Evolutionary conservation across 1,284 basidiomycete genomes (phyloP), one percentile per base, ranked within the genome.

Genomic region (Earliella scabrosa): DNA sequence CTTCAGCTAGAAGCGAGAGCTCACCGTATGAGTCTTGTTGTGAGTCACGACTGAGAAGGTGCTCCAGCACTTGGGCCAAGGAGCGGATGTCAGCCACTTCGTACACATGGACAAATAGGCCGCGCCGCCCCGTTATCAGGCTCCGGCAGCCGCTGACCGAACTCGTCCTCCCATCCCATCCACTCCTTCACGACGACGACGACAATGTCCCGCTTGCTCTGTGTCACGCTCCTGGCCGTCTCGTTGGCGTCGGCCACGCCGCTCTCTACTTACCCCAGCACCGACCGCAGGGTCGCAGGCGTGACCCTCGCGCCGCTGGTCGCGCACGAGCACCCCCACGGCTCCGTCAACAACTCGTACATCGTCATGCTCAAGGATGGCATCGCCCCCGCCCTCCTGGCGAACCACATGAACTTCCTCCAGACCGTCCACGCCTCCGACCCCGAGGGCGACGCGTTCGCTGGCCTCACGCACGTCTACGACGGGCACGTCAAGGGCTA

Each of bases 281-380:
- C 54, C 7, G 69, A 80, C 20, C 70, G 76, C 34, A 63, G 72
- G 43, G 76, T 78, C 45, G 73, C 78, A 20, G 73, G 79, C 45
- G 68, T 87, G 41, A 63, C 75, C 20, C 70, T 86, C 45, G 90
- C 89, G 3, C 88, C 88, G 3, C 69, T 85, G 50, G 72, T 84
- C 34, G 65, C 65, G 39, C 67, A 68, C 47, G 75, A 85, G 58
- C 85, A 89, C 66, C 81, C 82, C 49, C 85, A 90, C 71, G 86
- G 88, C 52, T 78, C 83, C 58, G 79, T 96, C 67, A 88, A 93
- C 76, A 88, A 93, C 79, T 89, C 90, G 24, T 98, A 97, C 79
- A 94, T 97, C 59, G 84, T 97, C 72, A 83, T 93, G 71, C 81
- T 97, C 68, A 94, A 92, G 81, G 81, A 87, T 61, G 87, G 84